These are phyloP conservation scores for Solanum raphanifolium DNA, from an alignment of 257 asterid genomes.

Conservation along the genomic window DNA sequence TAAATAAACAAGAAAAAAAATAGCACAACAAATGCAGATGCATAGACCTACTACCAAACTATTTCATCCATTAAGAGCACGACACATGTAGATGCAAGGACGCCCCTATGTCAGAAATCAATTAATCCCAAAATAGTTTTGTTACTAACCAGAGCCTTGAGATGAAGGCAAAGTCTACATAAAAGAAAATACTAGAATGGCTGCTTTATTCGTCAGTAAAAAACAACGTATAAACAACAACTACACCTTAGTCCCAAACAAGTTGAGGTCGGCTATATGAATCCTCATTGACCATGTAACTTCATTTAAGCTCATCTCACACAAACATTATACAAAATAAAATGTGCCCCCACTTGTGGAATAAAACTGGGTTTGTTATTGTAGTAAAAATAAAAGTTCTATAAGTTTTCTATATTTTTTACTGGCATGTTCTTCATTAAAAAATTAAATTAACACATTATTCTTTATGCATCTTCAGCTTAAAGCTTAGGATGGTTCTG, in stretches of 20 bases:
- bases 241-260: not conserved
- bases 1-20: not conserved
- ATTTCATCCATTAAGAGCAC: not conserved
- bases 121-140: not conserved
- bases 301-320: not conserved
- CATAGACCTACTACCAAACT: not conserved
- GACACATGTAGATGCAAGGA: not conserved
- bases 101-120: not conserved
- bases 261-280: not conserved
- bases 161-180: not conserved
- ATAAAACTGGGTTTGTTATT: not conserved
- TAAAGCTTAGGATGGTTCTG: not conserved
- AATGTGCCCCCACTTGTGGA: not conserved
- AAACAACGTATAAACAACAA: not conserved
- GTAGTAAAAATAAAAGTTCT: not conserved
- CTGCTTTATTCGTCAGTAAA: not conserved
- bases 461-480: not conserved
- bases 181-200: not conserved
- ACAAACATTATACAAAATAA: not conserved
- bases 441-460: not conserved
- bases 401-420: not conserved
- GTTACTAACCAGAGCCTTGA: not conserved
- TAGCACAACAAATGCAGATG: not conserved
- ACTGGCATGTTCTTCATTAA: not conserved
- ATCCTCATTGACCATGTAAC: not conserved